phyloP scores from a whole-genome alignment of 495 filamentous ascomycete species.

The Clavariopsis aquatica region DNA sequence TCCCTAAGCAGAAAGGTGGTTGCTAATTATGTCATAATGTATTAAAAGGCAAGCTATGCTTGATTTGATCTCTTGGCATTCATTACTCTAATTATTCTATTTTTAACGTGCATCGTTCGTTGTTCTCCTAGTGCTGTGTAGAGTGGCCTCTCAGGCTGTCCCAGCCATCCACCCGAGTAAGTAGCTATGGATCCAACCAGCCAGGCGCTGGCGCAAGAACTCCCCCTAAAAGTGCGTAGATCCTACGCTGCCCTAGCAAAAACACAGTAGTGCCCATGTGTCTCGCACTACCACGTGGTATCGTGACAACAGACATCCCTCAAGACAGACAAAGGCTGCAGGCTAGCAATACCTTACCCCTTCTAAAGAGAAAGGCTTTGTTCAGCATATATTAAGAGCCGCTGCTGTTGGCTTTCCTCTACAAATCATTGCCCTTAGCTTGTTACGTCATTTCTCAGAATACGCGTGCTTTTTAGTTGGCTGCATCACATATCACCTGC shows the following conservation, averaged over 20 bases:
- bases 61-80: neutral
- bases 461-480: no score
- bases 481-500: no score
- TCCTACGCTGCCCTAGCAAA: neutral
- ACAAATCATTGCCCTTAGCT: no score
- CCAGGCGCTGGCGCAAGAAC: conserved; percentile 18
- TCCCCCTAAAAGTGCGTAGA: conserved; percentile 16
- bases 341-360: no score
- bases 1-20: conserved; percentile 3
- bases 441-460: no score
- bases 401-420: no score
- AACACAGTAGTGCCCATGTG: conserved; percentile 1
- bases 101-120: neutral
- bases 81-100: neutral
- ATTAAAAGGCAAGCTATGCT: neutral
- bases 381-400: no score
- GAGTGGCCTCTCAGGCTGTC: neutral
- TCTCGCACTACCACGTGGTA: no score
- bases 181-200: conserved; percentile 12
- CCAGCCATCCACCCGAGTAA: neutral
- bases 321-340: no score
- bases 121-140: no score
- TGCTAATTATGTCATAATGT: conserved; percentile 1
- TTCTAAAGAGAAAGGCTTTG: no score
- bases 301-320: no score